Evolutionary conservation across 495 filamentous ascomycete genomes (phyloP).

Genomic region (Aspergillus carlsbadensis): DNA sequence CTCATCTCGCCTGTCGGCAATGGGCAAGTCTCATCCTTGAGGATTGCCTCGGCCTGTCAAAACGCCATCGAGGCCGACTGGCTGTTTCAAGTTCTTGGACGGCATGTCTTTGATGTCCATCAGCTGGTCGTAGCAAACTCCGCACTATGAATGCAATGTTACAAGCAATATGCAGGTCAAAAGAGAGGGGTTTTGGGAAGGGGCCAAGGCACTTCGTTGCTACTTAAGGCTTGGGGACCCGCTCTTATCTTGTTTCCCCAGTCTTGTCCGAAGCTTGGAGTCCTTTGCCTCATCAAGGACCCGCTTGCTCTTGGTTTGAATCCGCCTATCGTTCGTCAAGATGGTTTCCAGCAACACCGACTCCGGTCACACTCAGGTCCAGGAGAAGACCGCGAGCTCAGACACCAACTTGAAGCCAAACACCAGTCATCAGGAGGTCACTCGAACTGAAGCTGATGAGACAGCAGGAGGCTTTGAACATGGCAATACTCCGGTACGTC

Average conservation of each 20-base stretch:
- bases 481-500: slow-evolving; percentile 14
- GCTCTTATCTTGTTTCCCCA: neutral
- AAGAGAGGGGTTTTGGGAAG: neutral
- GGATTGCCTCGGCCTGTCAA: slow-evolving; percentile 32
- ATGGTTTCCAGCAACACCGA: slow-evolving; percentile 14
- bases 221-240: neutral
- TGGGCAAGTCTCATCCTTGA: slow-evolving; percentile 2
- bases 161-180: neutral
- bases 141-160: neutral
- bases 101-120: neutral
- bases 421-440: slow-evolving; percentile 29
- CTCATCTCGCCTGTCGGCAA: slow-evolving; percentile 5
- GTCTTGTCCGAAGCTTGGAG: neutral
- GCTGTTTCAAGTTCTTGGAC: neutral
- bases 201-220: neutral
- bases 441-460: slow-evolving; percentile 18
- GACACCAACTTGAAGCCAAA: slow-evolving; percentile 18
- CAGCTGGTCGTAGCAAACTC: neutral
- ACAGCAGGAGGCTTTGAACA: slow-evolving; percentile 23
- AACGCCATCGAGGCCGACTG: slow-evolving; percentile 2
- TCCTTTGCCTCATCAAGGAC: neutral
- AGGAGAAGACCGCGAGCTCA: slow-evolving; percentile 27
- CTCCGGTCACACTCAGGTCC: slow-evolving; percentile 16
- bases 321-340: neutral
- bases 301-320: neutral